Percentiles rank a stretch among this genome's conserved stretches.
These are phyloP conservation scores for Angophora floribunda DNA, from an alignment of 345 rosid species.

Conservation along the genomic window DNA sequence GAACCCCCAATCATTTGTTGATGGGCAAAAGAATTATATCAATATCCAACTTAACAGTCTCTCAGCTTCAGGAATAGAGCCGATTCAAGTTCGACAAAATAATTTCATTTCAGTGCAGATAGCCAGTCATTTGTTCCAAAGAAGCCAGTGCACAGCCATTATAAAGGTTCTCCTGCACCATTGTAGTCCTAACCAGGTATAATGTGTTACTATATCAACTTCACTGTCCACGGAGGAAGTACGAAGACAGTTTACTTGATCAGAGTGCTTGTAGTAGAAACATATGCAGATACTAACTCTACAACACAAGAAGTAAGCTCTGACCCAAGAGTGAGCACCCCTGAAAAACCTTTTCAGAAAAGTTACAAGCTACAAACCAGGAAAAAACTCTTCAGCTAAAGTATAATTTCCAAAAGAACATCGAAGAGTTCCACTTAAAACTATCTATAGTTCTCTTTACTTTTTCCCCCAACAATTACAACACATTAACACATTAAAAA, in stretches of 20 bases:
- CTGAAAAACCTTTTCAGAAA: neutral
- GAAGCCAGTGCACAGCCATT: neutral
- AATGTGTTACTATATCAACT: neutral
- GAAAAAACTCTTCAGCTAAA: neutral
- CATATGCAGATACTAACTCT: neutral
- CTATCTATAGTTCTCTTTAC: neutral
- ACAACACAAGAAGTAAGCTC: neutral
- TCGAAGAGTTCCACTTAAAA: neutral
- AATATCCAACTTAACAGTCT: neutral
- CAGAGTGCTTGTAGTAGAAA: neutral
- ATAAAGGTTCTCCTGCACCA: neutral
- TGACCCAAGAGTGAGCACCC: neutral
- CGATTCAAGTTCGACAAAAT: neutral
- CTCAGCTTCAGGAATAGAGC: neutral
- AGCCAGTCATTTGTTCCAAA: neutral
- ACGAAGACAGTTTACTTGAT: neutral
- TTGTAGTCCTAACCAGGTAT: neutral
- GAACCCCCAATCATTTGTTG: neutral
- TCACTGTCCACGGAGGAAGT: neutral
- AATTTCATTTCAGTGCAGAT: neutral
- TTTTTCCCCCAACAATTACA: neutral
- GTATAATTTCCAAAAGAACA: neutral
- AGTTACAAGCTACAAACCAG: neutral
- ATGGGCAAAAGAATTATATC: neutral
- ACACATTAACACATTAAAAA: neutral